Base-by-base conservation (phyloP, 2,329 filamentous ascomycete genomes). In the Penicillium occitanis region DNA sequence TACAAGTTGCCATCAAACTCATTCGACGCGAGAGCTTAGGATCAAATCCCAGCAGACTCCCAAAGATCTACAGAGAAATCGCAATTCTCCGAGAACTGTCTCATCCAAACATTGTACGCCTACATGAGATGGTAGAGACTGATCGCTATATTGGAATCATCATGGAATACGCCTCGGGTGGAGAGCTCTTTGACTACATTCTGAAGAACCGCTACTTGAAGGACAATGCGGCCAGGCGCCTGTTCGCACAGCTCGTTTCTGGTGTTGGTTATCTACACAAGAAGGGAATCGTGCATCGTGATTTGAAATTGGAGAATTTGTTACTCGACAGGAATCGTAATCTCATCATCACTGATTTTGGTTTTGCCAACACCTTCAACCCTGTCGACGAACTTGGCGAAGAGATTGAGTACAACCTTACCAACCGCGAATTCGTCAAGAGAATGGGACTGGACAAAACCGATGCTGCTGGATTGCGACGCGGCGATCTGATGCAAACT, bases 301-400 rank as follows among this genome's bases (percentile, higher is more conserved):
- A 99, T 81, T 81, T 99, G 70, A 99, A 99, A 81, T 85, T 99
- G 57, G 95, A 99, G 80, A 99, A 99, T 75, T 79, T 99, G 73
- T 85, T 99, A 44, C 85, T 99, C 61, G 95, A 99, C 79, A 90
- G 94, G 69, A 97, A 99, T 76, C 90, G 93, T 69, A 99, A 99
- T 82, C 98, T 99, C 75, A 99, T 99, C 80, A 99, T 99, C 75
- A 99, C 95, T 17, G 95, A 99, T 80, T 99, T 99, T 79, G 95
- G 95, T 19, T 99, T 99, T 77, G 95, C 95, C 71, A 99, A 99
- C 79, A 98, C 93, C 0, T 99, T 99, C 75, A 91, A 97, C 74
- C 88, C 95, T 0, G 81, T 84, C 42, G 95, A 99, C 74, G 93
- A 97, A 76, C 85, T 99, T 46, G 88, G 87, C 4, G 92, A 97